These are phyloP conservation scores for Purpureocillium takamizusanense DNA, from an alignment of 2,329 filamentous ascomycete genomes.

Conservation along the genomic window DNA sequence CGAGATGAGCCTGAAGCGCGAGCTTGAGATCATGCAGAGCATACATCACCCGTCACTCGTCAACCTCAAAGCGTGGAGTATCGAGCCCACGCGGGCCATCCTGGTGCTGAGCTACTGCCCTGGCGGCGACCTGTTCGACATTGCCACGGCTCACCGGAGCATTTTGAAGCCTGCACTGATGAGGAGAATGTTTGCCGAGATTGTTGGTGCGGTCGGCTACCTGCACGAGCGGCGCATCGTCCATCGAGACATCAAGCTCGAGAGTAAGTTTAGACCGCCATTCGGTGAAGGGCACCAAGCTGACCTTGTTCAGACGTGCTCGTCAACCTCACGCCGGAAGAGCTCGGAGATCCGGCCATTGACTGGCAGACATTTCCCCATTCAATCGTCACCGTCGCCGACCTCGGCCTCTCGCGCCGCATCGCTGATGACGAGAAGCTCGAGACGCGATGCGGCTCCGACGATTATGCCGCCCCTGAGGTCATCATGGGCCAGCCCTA, in stretches of 20 bases:
- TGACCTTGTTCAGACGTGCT: conserved; percentile 63
- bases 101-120: conserved; percentile 87
- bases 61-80: conserved; percentile 84
- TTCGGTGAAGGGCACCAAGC: conserved; percentile 1
- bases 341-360: conserved; percentile 52
- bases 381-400: conserved; percentile 80
- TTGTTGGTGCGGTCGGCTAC: conserved; percentile 79
- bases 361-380: conserved; percentile 72
- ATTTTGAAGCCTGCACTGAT: conserved; percentile 61
- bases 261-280: conserved; percentile 51
- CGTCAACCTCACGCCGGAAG: conserved; percentile 66
- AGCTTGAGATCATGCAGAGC: conserved; percentile 85
- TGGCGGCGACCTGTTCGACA: conserved; percentile 89
- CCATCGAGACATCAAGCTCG: conserved; percentile 94
- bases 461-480: conserved; percentile 95
- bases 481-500: conserved; percentile 93
- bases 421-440: conserved; percentile 81
- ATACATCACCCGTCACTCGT: conserved; percentile 86
- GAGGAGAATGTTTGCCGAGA: conserved; percentile 79
- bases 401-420: conserved; percentile 80
- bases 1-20: conserved; percentile 86
- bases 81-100: conserved; percentile 72
- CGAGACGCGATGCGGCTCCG: conserved; percentile 88
- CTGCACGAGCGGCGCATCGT: conserved; percentile 81
- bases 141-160: conserved; percentile 65